A percentile compares a stretch with the other conserved stretches of the same genome.
Conservation (phyloP, 495 filamentous ascomycete genomes). For the Hypoxylon trugodes region DNA sequence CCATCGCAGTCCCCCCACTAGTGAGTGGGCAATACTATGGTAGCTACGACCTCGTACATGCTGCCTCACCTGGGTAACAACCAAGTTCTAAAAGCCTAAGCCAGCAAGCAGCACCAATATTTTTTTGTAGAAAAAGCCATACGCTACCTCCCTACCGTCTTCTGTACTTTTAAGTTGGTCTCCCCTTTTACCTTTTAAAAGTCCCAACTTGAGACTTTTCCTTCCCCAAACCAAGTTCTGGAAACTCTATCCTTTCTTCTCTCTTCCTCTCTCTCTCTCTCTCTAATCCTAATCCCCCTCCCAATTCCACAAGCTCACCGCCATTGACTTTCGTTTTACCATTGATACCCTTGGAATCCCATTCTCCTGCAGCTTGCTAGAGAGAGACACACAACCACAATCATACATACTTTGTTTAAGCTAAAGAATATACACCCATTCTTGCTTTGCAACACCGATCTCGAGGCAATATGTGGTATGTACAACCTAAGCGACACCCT, state of each 20-base stretch:
- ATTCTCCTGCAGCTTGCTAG: slow-evolving; percentile 9
- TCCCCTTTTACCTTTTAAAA: slow-evolving; percentile 31
- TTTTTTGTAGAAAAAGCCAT: slow-evolving; percentile 22
- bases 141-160: slow-evolving; percentile 3
- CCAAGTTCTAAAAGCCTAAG: slow-evolving; percentile 34
- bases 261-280: too few species aligned
- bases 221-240: slow-evolving; percentile 25
- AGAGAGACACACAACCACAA: slow-evolving; percentile 9
- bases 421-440: slow-evolving; percentile 21
- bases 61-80: slow-evolving; percentile 36
- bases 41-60: slow-evolving; percentile 34
- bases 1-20: slow-evolving; percentile 28
- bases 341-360: slow-evolving; percentile 28
- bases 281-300: slow-evolving; percentile 9
- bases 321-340: slow-evolving; percentile 35
- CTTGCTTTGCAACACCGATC: slow-evolving; percentile 18
- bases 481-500: slow-evolving; percentile 15
- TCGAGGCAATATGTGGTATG: slow-evolving; percentile 40
- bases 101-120: slow-evolving; percentile 24
- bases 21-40: slow-evolving; percentile 15
- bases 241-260: slow-evolving; percentile 34
- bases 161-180: background rate
- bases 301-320: slow-evolving; percentile 46
- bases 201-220: slow-evolving; percentile 13
- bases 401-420: too few species aligned